A percentile compares a stretch with the other conserved stretches of the same genome.
phyloP scores from a whole-genome alignment of 108 stramenopile genomes.

The Stephanodiscus minutulus region DNA sequence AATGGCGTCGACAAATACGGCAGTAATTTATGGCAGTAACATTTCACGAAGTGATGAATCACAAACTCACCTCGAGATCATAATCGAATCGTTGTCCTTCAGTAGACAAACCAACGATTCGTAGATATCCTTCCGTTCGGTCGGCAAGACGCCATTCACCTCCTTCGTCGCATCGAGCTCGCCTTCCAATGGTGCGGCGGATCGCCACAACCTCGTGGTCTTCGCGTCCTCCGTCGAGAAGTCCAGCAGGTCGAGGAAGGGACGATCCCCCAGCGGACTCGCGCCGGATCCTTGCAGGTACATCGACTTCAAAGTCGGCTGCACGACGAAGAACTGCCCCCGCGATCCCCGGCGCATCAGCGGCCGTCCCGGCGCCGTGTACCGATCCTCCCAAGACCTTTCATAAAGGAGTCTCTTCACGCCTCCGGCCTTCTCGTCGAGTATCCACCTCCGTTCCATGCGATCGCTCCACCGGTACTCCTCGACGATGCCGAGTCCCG shows the following conservation, averaged over 20 bases:
- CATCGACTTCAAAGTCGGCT: conserved; percentile 32
- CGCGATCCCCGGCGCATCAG: conserved; percentile 30
- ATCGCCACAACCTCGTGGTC: conserved; percentile 50
- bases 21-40: background rate
- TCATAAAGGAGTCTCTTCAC: conserved; percentile 37
- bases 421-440: conserved; percentile 10
- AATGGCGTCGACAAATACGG: no score
- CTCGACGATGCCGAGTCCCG: conserved; percentile 18
- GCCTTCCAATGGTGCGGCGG: conserved; percentile 41
- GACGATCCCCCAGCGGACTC: conserved; percentile 49
- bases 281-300: conserved; percentile 50
- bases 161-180: conserved; percentile 49
- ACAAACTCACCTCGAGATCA: conserved; percentile 25
- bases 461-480: conserved; percentile 50
- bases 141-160: conserved; percentile 38
- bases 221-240: conserved; percentile 25
- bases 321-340: conserved; percentile 38
- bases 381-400: conserved; percentile 44
- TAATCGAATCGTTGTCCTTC: conserved; percentile 47
- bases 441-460: conserved; percentile 39
- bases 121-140: conserved; percentile 45
- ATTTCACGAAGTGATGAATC: background rate
- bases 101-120: conserved; percentile 45
- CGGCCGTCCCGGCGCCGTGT: conserved; percentile 37
- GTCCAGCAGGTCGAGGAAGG: conserved; percentile 47